Evolutionary conservation across 768 basidiomycete species (phyloP).

Genomic region (Mycena sanguinolenta): DNA sequence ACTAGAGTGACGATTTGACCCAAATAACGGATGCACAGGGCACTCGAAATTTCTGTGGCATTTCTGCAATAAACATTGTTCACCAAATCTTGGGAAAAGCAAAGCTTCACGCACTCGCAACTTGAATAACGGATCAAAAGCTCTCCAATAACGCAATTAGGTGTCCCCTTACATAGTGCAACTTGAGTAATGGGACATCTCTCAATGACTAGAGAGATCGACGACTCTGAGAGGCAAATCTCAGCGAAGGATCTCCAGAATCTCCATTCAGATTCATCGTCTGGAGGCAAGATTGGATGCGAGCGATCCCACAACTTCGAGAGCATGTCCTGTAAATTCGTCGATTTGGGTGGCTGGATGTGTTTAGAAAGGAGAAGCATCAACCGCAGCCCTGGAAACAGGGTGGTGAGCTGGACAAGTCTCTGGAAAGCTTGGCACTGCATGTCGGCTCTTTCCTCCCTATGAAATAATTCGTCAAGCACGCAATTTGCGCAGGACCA

Average conservation of each 20-base stretch:
- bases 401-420: conserved; percentile 6
- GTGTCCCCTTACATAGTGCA: not conserved
- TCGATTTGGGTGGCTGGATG: not conserved
- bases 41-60: not conserved
- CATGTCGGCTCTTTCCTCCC: not conserved
- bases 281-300: not conserved
- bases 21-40: not conserved
- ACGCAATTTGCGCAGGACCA: not conserved
- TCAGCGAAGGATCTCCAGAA: not conserved
- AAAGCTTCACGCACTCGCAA: not conserved
- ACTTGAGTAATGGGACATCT: not conserved
- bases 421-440: conserved; percentile 1
- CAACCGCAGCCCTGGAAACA: not conserved
- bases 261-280: not conserved
- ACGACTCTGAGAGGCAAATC: not conserved
- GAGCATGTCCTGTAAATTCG: not conserved
- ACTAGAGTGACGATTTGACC: not conserved
- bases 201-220: not conserved
- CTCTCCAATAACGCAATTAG: not conserved
- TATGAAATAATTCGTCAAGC: not conserved
- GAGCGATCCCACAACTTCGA: not conserved
- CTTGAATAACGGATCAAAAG: not conserved
- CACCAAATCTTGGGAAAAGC: not conserved
- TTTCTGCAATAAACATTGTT: not conserved
- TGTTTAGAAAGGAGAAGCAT: not conserved